Evolutionary conservation across 345 rosid species (phyloP), one percentile per base, ranked within the genome.

Genomic region (Carallia brachiata): DNA sequence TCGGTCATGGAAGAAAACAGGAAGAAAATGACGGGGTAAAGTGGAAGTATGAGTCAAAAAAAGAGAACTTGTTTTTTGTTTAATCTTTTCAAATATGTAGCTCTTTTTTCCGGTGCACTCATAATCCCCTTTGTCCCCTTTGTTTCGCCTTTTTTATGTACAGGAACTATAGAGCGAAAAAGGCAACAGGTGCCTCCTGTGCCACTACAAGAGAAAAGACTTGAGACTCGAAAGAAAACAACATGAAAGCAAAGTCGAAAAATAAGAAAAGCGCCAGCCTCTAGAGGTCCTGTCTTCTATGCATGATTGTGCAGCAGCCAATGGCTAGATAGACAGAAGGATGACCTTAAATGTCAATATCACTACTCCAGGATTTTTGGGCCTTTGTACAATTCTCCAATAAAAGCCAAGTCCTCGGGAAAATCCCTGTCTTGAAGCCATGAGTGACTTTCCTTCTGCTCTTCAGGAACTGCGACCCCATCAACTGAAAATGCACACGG

Each of bases 401-500:
- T 80, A 19, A 89, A 84, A 13, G 60, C 52, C 53, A 84, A 80
- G 23, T 87, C 97, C 34, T 79, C 82, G 2, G 90, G 96, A 2
- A 64, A 73, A 59, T 77, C 71, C 86, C 77, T 84, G 75, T 92
- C 92, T 65, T 82, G 80, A 39, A 95, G 91, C 98, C 97, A 92
- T 7, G 91, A 92, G 74, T 81, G 62, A 12, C 81, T 71, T 73
- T 82, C 82, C 67, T 55, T 78, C 66, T 86, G 88, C 70, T 83
- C 92, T 73, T 83, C 96, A 6, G 82, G 69, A 9, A 79, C 66
- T 2, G 83, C 72, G 19, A 79, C 73, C 4, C 77, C 87, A 12
- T 72, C 91, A 7, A 73, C 92, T 81, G 84, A 53, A 40, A 36
- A 36, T 65, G 30, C 30, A 9, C 23, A 69, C 16, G 12, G 5